phyloP scores from a whole-genome alignment of 441 rosid species.

The Adansonia rubrostipa region DNA sequence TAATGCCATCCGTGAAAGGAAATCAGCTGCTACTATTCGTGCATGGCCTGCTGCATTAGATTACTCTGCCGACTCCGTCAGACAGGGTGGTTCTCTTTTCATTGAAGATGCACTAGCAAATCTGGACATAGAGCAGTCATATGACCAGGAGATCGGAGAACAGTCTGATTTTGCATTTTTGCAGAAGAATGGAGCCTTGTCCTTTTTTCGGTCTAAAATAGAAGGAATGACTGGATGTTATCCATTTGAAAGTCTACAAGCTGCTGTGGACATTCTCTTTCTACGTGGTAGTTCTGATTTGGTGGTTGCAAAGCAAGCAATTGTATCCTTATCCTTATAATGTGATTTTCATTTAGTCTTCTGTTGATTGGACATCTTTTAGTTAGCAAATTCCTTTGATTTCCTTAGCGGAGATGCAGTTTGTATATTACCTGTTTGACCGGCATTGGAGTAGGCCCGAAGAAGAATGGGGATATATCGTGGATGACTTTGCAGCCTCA shows the following conservation, averaged over 20 bases:
- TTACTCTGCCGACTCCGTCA: slow-evolving; percentile 51
- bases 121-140: slow-evolving; percentile 66
- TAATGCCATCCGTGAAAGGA: slow-evolving; percentile 62
- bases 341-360: slow-evolving; percentile 15
- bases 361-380: slow-evolving; percentile 25
- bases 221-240: slow-evolving; percentile 78
- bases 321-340: slow-evolving; percentile 75
- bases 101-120: slow-evolving; percentile 92
- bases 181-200: slow-evolving; percentile 52
- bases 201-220: slow-evolving; percentile 60
- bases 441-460: slow-evolving; percentile 83
- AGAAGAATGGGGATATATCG: slow-evolving; percentile 62
- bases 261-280: slow-evolving; percentile 86
- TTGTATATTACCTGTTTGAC: slow-evolving; percentile 90
- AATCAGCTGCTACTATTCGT: slow-evolving; percentile 71
- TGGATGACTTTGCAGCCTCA: slow-evolving; percentile 86
- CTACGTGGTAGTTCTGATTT: slow-evolving; percentile 79
- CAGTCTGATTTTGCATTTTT: slow-evolving; percentile 58
- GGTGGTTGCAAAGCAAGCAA: slow-evolving; percentile 94
- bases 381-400: slow-evolving; percentile 25
- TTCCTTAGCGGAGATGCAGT: slow-evolving; percentile 64
- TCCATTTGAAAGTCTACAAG: slow-evolving; percentile 83
- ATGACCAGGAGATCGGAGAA: slow-evolving; percentile 47
- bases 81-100: slow-evolving; percentile 76
- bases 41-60: slow-evolving; percentile 84